phyloP scores from a whole-genome alignment of 2,329 filamentous ascomycete species.

The Colletotrichum noveboracense region DNA sequence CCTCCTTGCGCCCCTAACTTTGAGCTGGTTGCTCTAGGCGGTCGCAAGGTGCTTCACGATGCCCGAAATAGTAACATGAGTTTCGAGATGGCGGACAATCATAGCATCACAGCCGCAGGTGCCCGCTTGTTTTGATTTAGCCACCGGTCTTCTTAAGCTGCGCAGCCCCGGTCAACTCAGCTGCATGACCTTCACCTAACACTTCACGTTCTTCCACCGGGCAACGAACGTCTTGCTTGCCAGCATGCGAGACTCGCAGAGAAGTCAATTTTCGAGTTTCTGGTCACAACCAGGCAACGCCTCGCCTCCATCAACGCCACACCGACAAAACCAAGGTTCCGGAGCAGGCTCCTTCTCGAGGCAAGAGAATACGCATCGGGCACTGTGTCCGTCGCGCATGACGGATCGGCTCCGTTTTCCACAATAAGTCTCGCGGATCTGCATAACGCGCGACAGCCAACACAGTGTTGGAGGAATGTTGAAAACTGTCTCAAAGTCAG shows the following conservation, averaged over 20 bases:
- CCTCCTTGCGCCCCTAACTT: not conserved
- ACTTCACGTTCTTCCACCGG: not conserved
- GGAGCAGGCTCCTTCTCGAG: not conserved
- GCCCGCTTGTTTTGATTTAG: not conserved
- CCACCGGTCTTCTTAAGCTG: not conserved
- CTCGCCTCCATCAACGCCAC: not conserved
- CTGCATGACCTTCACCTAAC: not conserved
- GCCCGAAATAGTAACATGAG: not conserved
- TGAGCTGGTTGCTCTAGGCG: not conserved
- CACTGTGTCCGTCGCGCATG: slow-evolving; percentile 8
- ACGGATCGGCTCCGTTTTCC: slow-evolving; percentile 19
- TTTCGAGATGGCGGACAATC: not conserved
- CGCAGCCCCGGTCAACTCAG: not conserved
- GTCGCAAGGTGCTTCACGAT: not conserved
- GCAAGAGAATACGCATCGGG: not conserved
- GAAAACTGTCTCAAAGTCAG: not conserved
- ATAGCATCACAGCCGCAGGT: not conserved
- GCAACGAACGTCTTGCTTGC: not conserved
- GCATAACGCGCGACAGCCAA: not conserved
- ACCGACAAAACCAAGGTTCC: not conserved
- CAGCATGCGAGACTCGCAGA: not conserved
- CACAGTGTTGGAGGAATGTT: slow-evolving; percentile 7
- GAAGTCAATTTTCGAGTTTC: not conserved
- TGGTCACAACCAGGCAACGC: not conserved
- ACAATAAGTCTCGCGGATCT: not conserved